Percentiles rank a stretch among this genome's conserved stretches.
phyloP scores from a whole-genome alignment of 2,329 filamentous ascomycete species.

The Drechmeria coniospora region DNA sequence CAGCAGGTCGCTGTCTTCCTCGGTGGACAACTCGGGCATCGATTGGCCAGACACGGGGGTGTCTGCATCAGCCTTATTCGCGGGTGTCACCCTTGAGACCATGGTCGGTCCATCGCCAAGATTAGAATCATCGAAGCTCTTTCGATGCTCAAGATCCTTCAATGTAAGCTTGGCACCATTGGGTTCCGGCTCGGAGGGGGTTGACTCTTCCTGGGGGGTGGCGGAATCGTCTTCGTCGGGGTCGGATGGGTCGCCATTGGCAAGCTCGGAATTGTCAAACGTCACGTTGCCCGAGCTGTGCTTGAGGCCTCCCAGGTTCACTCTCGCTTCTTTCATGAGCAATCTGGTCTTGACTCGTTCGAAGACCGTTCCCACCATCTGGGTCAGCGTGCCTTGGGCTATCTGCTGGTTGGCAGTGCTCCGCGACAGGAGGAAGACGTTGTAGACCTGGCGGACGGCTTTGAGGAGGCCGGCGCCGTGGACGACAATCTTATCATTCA shows the following conservation, averaged over 20 bases:
- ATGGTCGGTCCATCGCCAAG: slow-evolving; percentile 52
- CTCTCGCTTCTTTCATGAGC: slow-evolving; percentile 69
- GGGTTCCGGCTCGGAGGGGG: slow-evolving; percentile 15
- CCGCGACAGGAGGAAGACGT: slow-evolving; percentile 92
- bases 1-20: slow-evolving; percentile 43
- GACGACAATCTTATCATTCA: slow-evolving; percentile 98
- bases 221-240: slow-evolving; percentile 21
- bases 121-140: slow-evolving; percentile 54
- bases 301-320: slow-evolving; percentile 39
- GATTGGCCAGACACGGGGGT: slow-evolving; percentile 37
- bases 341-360: slow-evolving; percentile 80
- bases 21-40: slow-evolving; percentile 34
- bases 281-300: slow-evolving; percentile 36
- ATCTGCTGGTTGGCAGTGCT: slow-evolving; percentile 92
- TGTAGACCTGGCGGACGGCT: slow-evolving; percentile 94
- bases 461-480: slow-evolving; percentile 92
- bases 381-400: slow-evolving; percentile 88
- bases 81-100: slow-evolving; percentile 44
- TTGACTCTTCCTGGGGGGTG: slow-evolving; percentile 14
- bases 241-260: slow-evolving; percentile 21
- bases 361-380: slow-evolving; percentile 98
- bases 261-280: slow-evolving; percentile 29
- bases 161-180: slow-evolving; percentile 43
- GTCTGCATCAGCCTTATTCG: slow-evolving; percentile 21
- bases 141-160: slow-evolving; percentile 51